Evolutionary conservation across 345 rosid species (phyloP).

Genomic region (Ceriops tagal): DNA sequence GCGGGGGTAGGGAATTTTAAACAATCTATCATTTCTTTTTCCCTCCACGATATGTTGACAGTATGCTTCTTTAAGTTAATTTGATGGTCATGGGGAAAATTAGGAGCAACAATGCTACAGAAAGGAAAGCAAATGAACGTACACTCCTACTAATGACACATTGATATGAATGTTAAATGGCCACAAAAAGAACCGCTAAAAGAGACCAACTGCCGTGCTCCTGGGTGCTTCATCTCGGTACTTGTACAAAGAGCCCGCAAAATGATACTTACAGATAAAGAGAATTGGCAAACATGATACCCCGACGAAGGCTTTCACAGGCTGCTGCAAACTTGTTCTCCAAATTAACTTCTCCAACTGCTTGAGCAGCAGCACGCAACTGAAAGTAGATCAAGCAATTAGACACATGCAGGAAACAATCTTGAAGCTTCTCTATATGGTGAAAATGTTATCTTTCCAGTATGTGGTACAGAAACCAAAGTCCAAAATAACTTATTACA

Average conservation of each 20-base stretch:
- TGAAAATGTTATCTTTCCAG: no score
- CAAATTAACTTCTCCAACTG: constrained; percentile 75
- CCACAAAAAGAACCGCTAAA: not conserved
- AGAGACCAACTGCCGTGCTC: not conserved
- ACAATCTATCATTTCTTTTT: no score
- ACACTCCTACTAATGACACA: no score
- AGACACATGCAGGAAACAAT: not conserved
- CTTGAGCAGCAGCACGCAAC: constrained; percentile 85
- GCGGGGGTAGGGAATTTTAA: no score
- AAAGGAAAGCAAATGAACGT: no score
- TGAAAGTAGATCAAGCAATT: constrained; percentile 19
- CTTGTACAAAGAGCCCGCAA: constrained; percentile 9
- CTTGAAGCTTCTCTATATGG: not conserved
- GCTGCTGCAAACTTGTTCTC: constrained; percentile 84
- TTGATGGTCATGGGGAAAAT: no score
- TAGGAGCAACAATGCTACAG: no score
- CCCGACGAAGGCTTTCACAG: constrained; percentile 81
- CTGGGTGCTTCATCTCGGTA: constrained; percentile 2
- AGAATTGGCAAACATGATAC: constrained; percentile 92
- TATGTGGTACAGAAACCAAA: no score
- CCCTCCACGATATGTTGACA: no score
- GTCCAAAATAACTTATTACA: no score
- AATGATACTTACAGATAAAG: constrained; percentile 48
- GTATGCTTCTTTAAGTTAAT: no score
- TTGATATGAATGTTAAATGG: constrained; percentile 5